Evolutionary conservation across 208 protist genomes (phyloP), one percentile per base, ranked within the genome.

Genomic region (Tetramitus jugosus): DNA sequence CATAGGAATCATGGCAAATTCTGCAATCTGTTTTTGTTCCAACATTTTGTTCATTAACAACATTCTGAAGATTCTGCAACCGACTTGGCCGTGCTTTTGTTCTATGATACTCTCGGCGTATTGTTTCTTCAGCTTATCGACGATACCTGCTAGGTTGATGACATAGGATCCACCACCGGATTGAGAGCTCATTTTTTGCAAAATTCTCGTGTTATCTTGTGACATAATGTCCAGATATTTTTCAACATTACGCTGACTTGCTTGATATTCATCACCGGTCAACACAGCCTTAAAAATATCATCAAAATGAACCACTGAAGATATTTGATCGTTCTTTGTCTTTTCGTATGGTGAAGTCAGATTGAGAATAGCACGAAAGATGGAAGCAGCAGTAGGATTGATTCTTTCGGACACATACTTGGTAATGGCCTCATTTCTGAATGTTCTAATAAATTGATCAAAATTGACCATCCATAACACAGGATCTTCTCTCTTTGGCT

Each of bases 31-130:
- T 26, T 33, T 46, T 37, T 53, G n/a, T 52, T 74, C 67, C n/a
- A 74, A 56, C 29, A 37, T n/a, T n/a, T 74, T 74, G n/a, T 53
- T 74, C 20, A 40, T 31, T 3, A 74, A 39, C 1, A 74, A 23
- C 8, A 74, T n/a, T 53, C 67, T 74, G 23, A 74, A 74, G 29
- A 74, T 46, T 33, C 67, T n/a, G 37, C 67, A 49, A 35, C 67
- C 67, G 53, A 74, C 53, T 2, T 39, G n/a, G 37, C 67, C 37
- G 37, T 37, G 37, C 26, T 74, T 74, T 74, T 74, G 67, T 26
- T 20, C n/a, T 39, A 74, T 53, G 0, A 74, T 74, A 26, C 17
- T 43, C 37, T 74, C 67, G 23, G 42, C 20, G 31, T 74, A 7
- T 53, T 74, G 42, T 39, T 17, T n/a, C 37, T 74, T 74, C 2